Conservation (phyloP, 176 grass and related monocot species). For the Dactylis glomerata region DNA sequence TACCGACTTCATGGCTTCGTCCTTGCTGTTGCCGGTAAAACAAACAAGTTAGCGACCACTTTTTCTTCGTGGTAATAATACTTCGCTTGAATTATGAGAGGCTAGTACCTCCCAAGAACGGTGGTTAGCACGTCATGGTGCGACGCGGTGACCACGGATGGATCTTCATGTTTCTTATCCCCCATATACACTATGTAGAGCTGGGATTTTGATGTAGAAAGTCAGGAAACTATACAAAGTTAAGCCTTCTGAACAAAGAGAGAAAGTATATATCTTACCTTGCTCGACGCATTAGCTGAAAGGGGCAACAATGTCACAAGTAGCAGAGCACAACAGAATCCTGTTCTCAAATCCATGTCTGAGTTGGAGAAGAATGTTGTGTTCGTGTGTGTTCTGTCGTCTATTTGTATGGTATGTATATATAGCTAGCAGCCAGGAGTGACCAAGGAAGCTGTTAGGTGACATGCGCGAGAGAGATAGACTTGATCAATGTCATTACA, state of each 20-base stretch:
- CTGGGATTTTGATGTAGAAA: not conserved
- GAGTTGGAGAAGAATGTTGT: not conserved
- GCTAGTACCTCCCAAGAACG: constrained; percentile 26
- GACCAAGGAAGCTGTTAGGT: not conserved
- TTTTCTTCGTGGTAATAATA: too few species aligned
- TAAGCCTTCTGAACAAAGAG: not conserved
- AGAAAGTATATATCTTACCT: constrained; percentile 5
- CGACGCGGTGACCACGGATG: constrained; percentile 3
- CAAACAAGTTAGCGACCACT: not conserved
- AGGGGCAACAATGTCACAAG: not conserved
- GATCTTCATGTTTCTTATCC: constrained; percentile 29
- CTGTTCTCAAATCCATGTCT: constrained; percentile 5
- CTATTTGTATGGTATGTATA: not conserved
- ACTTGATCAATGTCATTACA: not conserved
- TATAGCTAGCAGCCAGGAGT: not conserved
- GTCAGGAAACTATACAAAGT: not conserved
- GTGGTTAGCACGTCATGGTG: constrained; percentile 12
- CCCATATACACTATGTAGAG: constrained; percentile 33
- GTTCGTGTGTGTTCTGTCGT: not conserved
- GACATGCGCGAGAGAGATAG: not conserved
- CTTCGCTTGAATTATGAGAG: not conserved
- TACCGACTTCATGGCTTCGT: not conserved
- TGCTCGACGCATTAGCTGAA: constrained; percentile 6
- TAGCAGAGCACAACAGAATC: constrained; percentile 4
- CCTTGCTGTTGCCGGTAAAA: not conserved